phyloP scores from a whole-genome alignment of 495 filamentous ascomycete genomes.

The Penicillium atrosanguineum region DNA sequence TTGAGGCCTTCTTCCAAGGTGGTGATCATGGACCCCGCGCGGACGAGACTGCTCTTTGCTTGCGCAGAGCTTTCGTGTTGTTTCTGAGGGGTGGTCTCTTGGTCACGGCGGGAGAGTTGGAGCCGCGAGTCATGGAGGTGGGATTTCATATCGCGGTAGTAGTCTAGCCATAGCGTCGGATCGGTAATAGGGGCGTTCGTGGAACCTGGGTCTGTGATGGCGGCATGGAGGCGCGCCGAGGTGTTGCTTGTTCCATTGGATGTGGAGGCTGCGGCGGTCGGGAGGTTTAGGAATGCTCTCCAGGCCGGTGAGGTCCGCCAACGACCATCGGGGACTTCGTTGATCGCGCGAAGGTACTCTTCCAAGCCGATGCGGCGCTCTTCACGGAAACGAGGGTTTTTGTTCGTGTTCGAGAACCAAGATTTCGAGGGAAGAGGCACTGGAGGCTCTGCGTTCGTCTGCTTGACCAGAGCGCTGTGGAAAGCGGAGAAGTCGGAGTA shows the following conservation, averaged over 20 bases:
- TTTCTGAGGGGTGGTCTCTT: constrained; percentile 60
- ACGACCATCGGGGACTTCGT: constrained; percentile 66
- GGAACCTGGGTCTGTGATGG: constrained; percentile 44
- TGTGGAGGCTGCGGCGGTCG: constrained; percentile 48
- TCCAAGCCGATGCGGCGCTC: constrained; percentile 73
- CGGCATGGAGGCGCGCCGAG: constrained; percentile 38
- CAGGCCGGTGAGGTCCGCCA: constrained; percentile 87
- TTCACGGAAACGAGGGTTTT: constrained; percentile 75
- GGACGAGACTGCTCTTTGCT: constrained; percentile 79
- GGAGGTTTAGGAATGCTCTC: constrained; percentile 84
- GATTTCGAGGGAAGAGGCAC: constrained; percentile 73
- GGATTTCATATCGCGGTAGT: constrained; percentile 76
- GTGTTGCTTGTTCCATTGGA: constrained; percentile 36
- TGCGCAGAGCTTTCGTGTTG: constrained; percentile 77
- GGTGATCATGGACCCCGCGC: constrained; percentile 64
- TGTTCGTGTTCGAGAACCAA: constrained; percentile 79
- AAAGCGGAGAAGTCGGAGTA: constrained; percentile 89
- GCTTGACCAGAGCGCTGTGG: constrained; percentile 62
- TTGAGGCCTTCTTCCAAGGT: constrained; percentile 71
- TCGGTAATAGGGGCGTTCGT: constrained; percentile 58
- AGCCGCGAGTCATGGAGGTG: constrained; percentile 79
- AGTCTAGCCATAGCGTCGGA: constrained; percentile 82
- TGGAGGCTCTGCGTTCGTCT: constrained; percentile 62
- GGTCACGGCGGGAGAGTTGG: constrained; percentile 71
- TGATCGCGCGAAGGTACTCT: constrained; percentile 77